These are phyloP conservation scores for Ciborinia camelliae DNA, from an alignment of 2,329 filamentous ascomycete genomes.

Conservation along the genomic window DNA sequence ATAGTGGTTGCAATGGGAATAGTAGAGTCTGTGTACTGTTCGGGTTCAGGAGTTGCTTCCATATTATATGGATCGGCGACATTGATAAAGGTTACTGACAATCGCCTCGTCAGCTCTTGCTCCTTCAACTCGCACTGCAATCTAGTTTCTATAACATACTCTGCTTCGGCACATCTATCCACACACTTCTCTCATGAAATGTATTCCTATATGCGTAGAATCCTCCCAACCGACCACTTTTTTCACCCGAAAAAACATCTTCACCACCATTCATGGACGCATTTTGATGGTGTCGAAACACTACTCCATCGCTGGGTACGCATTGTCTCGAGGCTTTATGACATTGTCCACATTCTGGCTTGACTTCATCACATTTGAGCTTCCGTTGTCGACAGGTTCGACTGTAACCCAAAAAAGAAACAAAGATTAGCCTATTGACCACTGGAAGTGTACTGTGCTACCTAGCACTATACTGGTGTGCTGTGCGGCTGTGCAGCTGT, in stretches of 20 bases:
- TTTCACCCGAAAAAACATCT: constrained; percentile 37
- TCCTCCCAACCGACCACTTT: constrained; percentile 47
- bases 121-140: background rate
- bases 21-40: constrained; percentile 25
- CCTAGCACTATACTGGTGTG: background rate
- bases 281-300: constrained; percentile 68
- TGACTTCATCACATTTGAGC: constrained; percentile 63
- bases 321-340: constrained; percentile 56
- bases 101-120: constrained; percentile 28
- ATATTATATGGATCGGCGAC: constrained; percentile 60
- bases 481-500: background rate
- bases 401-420: constrained; percentile 35
- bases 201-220: constrained; percentile 67
- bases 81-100: constrained; percentile 56
- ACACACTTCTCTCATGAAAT: constrained; percentile 57
- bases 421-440: constrained; percentile 17
- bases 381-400: constrained; percentile 58
- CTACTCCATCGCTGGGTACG: constrained; percentile 58
- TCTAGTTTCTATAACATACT: constrained; percentile 39
- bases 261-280: constrained; percentile 59
- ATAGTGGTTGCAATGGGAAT: constrained; percentile 23
- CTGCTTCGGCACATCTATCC: constrained; percentile 59
- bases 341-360: constrained; percentile 59
- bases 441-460: no score
- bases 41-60: constrained; percentile 41